Evolutionary conservation across 108 stramenopile species (phyloP), one percentile per base, ranked within the genome.

Genomic region (Skeletonema grethae): DNA sequence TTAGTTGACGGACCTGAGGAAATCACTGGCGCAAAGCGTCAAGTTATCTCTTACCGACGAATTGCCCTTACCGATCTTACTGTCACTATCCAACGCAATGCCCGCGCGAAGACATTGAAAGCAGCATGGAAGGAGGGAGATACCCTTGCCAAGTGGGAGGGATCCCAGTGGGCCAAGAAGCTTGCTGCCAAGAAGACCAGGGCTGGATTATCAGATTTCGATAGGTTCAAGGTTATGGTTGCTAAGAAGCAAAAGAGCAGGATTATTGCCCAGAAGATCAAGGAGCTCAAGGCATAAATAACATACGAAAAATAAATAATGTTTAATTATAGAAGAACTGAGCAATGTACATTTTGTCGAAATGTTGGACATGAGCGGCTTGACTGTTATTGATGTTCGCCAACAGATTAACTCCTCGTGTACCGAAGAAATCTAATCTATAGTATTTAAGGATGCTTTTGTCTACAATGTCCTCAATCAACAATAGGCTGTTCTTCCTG

Each of bases 211-310:
- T 82, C 67, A 29, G 99, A 99, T 82, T 98, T 99, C 79, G 97
- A 97, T 72, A 89, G 99, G 76, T 99, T 99, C 90, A 97, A 99
- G 95, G 95, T 96, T 28, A 95, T 96, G 94, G 89, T 97, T 70
- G 97, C 96, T 41, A 87, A 89, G 81, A 95, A 98, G 89, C 93
- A 96, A 78, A 95, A 93, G 91, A 77, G 82, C 70, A 86, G 82
- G 70, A 92, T 95, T 61, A 93, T 98, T 71, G 87, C 86, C 70
- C 87, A 91, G 78, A 94, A 97, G 84, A 84, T 98, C 80, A 83
- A 83, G 61, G 92, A 93, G 83, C 87, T 97, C 55, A 85, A 74
- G 65, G 84, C 84, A 36, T 89, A 86, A 85, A 68, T 73, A 16
- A 22, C 5, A 68, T 57, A 64, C 59, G 31, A 16, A 60, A 36